Evolutionary conservation across 441 rosid genomes (phyloP), one percentile per base, ranked within the genome.

Genomic region (Breynia disticha): DNA sequence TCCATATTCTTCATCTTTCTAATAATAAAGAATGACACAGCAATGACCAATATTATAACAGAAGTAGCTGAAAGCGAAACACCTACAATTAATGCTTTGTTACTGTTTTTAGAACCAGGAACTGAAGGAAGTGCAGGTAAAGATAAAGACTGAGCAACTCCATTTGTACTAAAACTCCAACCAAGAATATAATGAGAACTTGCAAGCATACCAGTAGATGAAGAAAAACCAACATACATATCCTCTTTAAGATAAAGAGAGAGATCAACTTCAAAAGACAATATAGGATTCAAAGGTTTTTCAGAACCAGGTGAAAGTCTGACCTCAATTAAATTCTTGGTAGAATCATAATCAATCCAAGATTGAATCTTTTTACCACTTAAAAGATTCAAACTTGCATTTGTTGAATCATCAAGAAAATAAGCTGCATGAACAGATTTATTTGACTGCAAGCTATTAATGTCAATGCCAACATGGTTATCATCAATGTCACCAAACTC

Each of bases 271-370:
- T 67, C 52, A 48, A 72, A 74, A 2, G 90, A 68, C 64, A 84
- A 70, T 24, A 84, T 64, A 5, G 95, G 70, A 11, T 62, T 52
- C 12, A 16, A 68, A 19, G 96, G 97, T 76, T 78, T 84, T 13
- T 43, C 50, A 0, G 95, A 82, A 50, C 52, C 79, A 44, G 76
- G 78, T 22, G 97, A 77, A 56, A 90, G 65, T 65, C 72, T 79
- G 48, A 87, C 84, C 51, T 79, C 86, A 54, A 87, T 19, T 38
- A 50, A 68, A 55, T 78, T 74, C 41, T 57, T 65, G 20, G 16
- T 28, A 2, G 96, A 82, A 67, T 87, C 89, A 38, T 87, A 90
- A 60, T 90, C 97, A 57, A 90, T 47, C 96, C 96, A 90, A 46
- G 86, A 82, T 73, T 75, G 90, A 28, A 82, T 65, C 44, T 69